phyloP scores from a whole-genome alignment of 2,329 filamentous ascomycete genomes.

The Pseudogymnoascus sp. region DNA sequence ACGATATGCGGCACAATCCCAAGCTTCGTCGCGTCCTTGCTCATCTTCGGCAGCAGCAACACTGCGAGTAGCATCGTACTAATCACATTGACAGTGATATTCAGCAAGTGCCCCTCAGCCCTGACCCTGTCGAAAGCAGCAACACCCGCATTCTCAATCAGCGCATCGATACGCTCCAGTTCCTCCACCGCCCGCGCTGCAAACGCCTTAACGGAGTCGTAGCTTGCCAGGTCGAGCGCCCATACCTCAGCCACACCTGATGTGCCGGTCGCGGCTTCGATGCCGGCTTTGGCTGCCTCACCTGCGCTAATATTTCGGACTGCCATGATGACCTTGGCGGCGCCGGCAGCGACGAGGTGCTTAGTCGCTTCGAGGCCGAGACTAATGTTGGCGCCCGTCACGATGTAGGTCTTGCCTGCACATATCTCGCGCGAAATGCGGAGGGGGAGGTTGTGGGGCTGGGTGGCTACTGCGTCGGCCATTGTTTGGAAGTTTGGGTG shows the following conservation, averaged over 20 bases:
- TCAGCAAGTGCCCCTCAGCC: constrained; percentile 33
- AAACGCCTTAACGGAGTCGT: constrained; percentile 17
- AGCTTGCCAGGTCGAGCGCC: constrained; percentile 17
- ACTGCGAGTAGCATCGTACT: constrained; percentile 38
- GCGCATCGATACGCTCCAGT: constrained; percentile 16
- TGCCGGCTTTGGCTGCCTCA: constrained; percentile 29
- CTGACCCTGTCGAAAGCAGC: constrained; percentile 11
- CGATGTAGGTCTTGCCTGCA: constrained; percentile 17
- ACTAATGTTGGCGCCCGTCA: constrained; percentile 35
- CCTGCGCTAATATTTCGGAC: constrained; percentile 30
- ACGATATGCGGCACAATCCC: constrained; percentile 20
- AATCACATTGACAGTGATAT: constrained; percentile 40
- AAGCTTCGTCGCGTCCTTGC: constrained; percentile 17
- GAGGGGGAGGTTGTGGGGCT: constrained; percentile 14
- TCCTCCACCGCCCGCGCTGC: constrained; percentile 12
- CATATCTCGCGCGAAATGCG: constrained; percentile 10
- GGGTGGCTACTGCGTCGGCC: not conserved
- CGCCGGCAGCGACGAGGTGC: constrained; percentile 31
- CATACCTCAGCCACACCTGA: constrained; percentile 15
- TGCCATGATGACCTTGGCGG: constrained; percentile 32
- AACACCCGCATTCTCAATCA: constrained; percentile 19
- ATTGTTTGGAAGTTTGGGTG: not conserved
- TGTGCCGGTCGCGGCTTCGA: constrained; percentile 22
- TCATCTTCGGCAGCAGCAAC: constrained; percentile 35
- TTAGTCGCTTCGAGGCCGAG: constrained; percentile 33